These are phyloP conservation scores for Dryas drummondii DNA, from an alignment of 306 rosid genomes.

Conservation along the genomic window DNA sequence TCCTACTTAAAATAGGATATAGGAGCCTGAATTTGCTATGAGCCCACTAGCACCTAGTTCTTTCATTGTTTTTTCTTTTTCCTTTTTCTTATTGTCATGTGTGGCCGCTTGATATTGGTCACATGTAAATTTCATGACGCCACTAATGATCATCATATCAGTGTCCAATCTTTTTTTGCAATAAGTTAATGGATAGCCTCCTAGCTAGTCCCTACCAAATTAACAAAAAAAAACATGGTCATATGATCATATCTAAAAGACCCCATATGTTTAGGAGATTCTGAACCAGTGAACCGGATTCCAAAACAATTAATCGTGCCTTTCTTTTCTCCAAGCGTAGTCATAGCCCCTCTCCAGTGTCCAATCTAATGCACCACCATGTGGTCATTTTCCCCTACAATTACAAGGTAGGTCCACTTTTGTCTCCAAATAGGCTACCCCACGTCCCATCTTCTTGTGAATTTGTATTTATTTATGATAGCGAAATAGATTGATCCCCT, in stretches of 20 bases:
- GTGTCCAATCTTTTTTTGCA: neutral
- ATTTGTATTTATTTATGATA: too few species aligned
- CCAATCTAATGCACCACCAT: neutral
- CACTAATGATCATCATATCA: neutral
- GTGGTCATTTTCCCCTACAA: neutral
- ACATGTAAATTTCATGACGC: neutral
- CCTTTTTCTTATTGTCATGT: neutral
- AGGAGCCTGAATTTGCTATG: neutral
- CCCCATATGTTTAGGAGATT: slow-evolving; percentile 44
- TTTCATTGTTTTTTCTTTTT: neutral
- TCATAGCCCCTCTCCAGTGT: too few species aligned
- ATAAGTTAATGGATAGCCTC: neutral
- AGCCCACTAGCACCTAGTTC: neutral
- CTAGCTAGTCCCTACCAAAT: neutral
- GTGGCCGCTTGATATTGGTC: neutral
- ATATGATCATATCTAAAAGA: slow-evolving; percentile 15
- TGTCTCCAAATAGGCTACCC: neutral
- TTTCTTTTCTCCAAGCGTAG: neutral
- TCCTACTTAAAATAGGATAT: too few species aligned
- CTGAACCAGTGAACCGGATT: slow-evolving; percentile 35
- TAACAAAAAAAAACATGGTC: neutral
- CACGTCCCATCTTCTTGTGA: neutral
- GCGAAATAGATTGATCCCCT: neutral
- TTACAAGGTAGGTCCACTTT: neutral
- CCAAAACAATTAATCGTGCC: slow-evolving; percentile 5